Evolutionary conservation across 139 green algal species (phyloP).

Genomic region (Chlamydomonas applanata): DNA sequence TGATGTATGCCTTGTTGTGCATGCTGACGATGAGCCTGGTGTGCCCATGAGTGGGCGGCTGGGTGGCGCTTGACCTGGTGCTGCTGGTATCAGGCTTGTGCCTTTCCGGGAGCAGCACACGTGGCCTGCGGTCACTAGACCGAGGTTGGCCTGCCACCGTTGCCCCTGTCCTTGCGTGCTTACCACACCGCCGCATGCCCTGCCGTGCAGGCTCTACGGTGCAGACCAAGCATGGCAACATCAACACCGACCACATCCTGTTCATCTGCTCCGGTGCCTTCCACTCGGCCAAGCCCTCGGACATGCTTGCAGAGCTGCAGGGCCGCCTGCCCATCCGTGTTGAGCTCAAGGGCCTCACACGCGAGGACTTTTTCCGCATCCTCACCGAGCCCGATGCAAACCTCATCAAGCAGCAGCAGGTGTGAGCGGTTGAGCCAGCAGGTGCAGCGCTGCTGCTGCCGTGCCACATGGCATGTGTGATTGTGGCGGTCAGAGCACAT

Average conservation of each 20-base stretch:
- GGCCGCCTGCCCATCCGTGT: slow-evolving; percentile 94
- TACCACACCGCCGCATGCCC: background rate
- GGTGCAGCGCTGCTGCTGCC: no score
- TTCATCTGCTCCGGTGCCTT: slow-evolving; percentile 97
- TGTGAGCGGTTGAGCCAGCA: no score
- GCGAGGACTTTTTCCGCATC: slow-evolving; percentile 76
- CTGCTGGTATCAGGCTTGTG: no score
- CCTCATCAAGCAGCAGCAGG: slow-evolving; percentile 93
- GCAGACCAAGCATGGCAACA: slow-evolving; percentile 88
- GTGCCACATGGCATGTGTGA: no score
- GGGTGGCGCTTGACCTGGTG: no score
- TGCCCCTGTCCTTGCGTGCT: background rate
- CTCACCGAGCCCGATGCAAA: slow-evolving; percentile 84
- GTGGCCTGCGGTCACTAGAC: no score
- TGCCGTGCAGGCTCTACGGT: slow-evolving; percentile 26
- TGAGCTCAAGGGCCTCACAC: slow-evolving; percentile 78
- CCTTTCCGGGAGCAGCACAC: no score
- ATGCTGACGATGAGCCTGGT: no score
- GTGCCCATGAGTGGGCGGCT: no score
- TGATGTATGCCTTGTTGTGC: no score
- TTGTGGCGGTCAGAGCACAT: no score
- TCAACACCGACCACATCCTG: slow-evolving; percentile 95
- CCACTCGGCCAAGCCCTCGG: slow-evolving; percentile 82
- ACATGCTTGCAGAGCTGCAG: slow-evolving; percentile 65
- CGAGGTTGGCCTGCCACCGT: no score